A percentile compares a stretch with the other conserved stretches of the same genome.
Conservation (phyloP, 2,329 filamentous ascomycete species). For the Aspergillus viridinutans region DNA sequence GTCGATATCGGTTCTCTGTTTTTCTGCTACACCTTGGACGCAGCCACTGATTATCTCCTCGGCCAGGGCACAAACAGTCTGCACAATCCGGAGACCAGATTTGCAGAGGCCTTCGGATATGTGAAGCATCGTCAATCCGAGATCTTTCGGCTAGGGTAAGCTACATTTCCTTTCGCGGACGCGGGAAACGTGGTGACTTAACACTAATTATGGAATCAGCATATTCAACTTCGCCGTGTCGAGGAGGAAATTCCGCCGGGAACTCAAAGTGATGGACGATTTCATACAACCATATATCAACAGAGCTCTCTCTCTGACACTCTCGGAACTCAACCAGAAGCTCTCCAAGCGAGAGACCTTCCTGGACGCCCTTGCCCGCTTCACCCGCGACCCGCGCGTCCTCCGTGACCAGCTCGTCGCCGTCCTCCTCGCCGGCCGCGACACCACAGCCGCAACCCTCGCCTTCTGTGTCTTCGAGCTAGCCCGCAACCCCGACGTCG, state of each 20-base stretch:
- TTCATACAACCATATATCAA: conserved; percentile 79
- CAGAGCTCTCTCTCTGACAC: conserved; percentile 62
- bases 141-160: conserved; percentile 59
- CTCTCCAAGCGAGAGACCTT: conserved; percentile 73
- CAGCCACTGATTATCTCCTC: conserved; percentile 79
- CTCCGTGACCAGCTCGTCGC: conserved; percentile 82
- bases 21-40: conserved; percentile 78
- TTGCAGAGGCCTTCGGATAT: conserved; percentile 77
- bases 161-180: conserved; percentile 1
- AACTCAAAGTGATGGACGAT: conserved; percentile 65
- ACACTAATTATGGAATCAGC: conserved; percentile 29
- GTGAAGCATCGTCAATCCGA: conserved; percentile 71
- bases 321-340: conserved; percentile 68
- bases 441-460: conserved; percentile 80
- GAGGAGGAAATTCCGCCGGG: conserved; percentile 57
- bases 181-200: not conserved
- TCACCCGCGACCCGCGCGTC: conserved; percentile 61
- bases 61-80: conserved; percentile 66
- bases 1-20: conserved; percentile 74
- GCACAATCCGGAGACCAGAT: conserved; percentile 60
- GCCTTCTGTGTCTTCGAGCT: conserved; percentile 83
- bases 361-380: conserved; percentile 75
- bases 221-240: conserved; percentile 62
- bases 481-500: conserved; percentile 62
- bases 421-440: conserved; percentile 73